These are phyloP conservation scores for Leptographium radiaticola DNA, from an alignment of 2,329 filamentous ascomycete genomes.

Conservation along the genomic window DNA sequence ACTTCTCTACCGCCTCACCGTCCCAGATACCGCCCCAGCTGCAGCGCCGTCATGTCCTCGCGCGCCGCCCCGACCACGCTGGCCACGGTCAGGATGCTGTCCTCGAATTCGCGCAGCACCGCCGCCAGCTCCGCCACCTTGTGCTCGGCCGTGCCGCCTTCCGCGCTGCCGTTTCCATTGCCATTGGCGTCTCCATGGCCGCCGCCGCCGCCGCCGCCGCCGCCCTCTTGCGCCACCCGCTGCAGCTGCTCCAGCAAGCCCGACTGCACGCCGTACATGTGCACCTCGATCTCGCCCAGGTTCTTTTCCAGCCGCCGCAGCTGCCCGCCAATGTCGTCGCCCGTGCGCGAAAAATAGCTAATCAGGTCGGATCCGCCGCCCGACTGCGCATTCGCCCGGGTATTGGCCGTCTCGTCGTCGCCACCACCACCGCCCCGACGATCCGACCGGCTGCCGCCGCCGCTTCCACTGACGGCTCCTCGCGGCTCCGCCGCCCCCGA, in stretches of 20 bases:
- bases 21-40: slow-evolving; percentile 33
- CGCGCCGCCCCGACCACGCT: slow-evolving; percentile 44
- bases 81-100: slow-evolving; percentile 50
- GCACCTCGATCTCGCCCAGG: slow-evolving; percentile 50
- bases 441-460: slow-evolving; percentile 12
- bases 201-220: slow-evolving; percentile 18
- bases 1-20: slow-evolving; percentile 7
- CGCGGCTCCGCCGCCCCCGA: slow-evolving; percentile 22
- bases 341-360: slow-evolving; percentile 48
- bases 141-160: slow-evolving; percentile 28
- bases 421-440: slow-evolving; percentile 15
- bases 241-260: slow-evolving; percentile 47
- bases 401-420: slow-evolving; percentile 13
- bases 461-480: slow-evolving; percentile 15
- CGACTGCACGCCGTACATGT: slow-evolving; percentile 50
- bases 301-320: slow-evolving; percentile 44
- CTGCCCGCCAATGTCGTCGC: slow-evolving; percentile 47
- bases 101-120: slow-evolving; percentile 52
- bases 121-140: slow-evolving; percentile 38
- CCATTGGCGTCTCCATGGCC: slow-evolving; percentile 6
- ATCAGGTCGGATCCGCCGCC: slow-evolving; percentile 47
- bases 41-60: slow-evolving; percentile 47
- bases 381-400: too few species aligned
- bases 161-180: slow-evolving; percentile 10
- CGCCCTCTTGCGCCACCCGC: slow-evolving; percentile 22